Evolutionary conservation across 345 rosid species (phyloP), one percentile per base, ranked within the genome.

Genomic region (Citrus hindsii): DNA sequence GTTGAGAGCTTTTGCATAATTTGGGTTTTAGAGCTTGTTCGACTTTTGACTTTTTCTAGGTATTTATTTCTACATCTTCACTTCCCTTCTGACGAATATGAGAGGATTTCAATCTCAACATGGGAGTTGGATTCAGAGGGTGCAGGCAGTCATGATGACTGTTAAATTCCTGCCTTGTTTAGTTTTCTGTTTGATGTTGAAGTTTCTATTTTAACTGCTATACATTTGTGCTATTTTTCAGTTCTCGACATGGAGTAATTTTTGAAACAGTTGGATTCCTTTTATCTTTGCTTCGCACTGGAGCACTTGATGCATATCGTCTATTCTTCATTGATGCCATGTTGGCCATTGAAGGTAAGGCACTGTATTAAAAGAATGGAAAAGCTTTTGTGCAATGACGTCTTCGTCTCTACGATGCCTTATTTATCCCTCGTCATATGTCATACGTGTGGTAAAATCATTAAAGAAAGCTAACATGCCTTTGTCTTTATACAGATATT

Each of bases 201-300:
- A 48, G 22, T 9, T 76, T 76, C 18, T 64, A 8, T 69, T 4
- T 42, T 60, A 51, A 30, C 6, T 51, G 19, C 55, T 25, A 21
- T 63, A 1, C 6, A 19, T 30, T 63, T 76, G 30, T 55, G 9
- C 46, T 22, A 0, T 75, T 40, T 86, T 75, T 79, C 88, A 95
- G 98, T 53, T 83, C 85, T 62, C 88, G 88, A 48, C 92, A 93
- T 78, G 93, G 91, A 78, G 89, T 91, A 5, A 83, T 93, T 74
- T 92, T 95, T 81, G 98, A 95, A 75, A 88, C 99, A 4, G 84
- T 94, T 83, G 93, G 93, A 76, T 90, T 94, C 32, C 89, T 95
- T 74, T 84, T 95, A 82, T 88, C 94, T 77, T 85, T 95, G 87
- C 92, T 95, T 78, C 96, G 97, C 69, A 85, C 90, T 77, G 91